Evolutionary conservation across 1,139 yeast species (phyloP).

Genomic region (Suzukiozyma palmioleophila): DNA sequence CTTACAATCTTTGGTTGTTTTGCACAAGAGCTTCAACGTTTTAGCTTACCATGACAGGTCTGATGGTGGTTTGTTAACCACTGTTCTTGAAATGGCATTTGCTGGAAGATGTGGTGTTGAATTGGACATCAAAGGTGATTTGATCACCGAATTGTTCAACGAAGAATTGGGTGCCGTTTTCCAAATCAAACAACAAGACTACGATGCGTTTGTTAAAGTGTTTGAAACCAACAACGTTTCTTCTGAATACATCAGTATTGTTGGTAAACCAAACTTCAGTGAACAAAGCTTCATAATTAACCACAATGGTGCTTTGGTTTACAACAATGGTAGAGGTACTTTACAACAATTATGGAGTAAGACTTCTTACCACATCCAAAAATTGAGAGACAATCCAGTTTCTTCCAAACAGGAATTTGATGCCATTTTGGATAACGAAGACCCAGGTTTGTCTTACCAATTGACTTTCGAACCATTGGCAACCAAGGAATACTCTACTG

Average conservation of each 20-base stretch:
- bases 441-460: constrained; percentile 87
- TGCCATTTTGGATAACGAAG: constrained; percentile 68
- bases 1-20: constrained; percentile 59
- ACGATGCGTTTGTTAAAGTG: constrained; percentile 50
- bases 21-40: constrained; percentile 68
- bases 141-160: constrained; percentile 63
- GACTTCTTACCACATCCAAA: constrained; percentile 88
- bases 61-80: constrained; percentile 91
- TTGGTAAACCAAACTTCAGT: constrained; percentile 62
- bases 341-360: constrained; percentile 84
- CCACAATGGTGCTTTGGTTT: constrained; percentile 43
- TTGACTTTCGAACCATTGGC: constrained; percentile 51
- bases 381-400: constrained; percentile 89
- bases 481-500: constrained; percentile 32
- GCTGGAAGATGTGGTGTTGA: constrained; percentile 82
- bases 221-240: constrained; percentile 58
- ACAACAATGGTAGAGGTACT: constrained; percentile 56
- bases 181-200: constrained; percentile 63
- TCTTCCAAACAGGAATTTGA: constrained; percentile 84
- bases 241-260: constrained; percentile 45
- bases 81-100: constrained; percentile 93
- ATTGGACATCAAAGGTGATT: constrained; percentile 40
- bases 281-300: constrained; percentile 50
- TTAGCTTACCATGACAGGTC: constrained; percentile 94
- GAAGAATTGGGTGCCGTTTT: constrained; percentile 97